A percentile compares a stretch with the other conserved stretches of the same genome.
Conservation (phyloP, 2,329 filamentous ascomycete genomes). For the Epichloe baconii region DNA sequence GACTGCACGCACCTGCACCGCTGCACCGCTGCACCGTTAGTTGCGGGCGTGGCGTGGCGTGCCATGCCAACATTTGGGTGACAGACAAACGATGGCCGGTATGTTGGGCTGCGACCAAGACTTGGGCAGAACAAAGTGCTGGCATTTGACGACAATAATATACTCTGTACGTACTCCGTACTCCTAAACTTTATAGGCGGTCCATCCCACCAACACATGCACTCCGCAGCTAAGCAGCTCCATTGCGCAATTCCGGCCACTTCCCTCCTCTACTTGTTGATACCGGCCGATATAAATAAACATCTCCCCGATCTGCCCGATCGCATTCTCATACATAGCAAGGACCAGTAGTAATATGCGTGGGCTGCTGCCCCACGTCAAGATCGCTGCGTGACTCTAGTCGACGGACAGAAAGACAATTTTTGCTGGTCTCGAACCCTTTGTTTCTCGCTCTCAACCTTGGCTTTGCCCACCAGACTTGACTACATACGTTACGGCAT, state of each 20-base stretch:
- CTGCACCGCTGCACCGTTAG: no score
- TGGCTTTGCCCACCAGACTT: neutral
- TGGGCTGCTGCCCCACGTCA: slow-evolving; percentile 7
- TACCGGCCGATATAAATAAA: neutral
- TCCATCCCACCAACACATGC: no score
- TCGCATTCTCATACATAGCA: neutral
- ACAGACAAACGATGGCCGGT: neutral
- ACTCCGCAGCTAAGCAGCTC: no score
- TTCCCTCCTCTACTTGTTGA: neutral
- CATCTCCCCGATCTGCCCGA: neutral
- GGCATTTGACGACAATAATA: no score
- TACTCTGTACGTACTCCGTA: no score
- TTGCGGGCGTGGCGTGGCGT: no score
- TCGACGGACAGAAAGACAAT: neutral
- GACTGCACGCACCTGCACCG: no score
- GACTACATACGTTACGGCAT: neutral
- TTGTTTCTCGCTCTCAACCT: neutral
- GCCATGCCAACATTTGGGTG: no score
- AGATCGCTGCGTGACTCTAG: neutral
- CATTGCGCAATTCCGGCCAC: slow-evolving; percentile 4
- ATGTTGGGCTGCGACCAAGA: neutral
- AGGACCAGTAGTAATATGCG: neutral
- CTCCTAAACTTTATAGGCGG: no score
- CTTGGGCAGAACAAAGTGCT: no score
- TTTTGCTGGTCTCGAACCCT: neutral